Conservation (phyloP, 2,329 filamentous ascomycete genomes). For the Cytospora piceicola region DNA sequence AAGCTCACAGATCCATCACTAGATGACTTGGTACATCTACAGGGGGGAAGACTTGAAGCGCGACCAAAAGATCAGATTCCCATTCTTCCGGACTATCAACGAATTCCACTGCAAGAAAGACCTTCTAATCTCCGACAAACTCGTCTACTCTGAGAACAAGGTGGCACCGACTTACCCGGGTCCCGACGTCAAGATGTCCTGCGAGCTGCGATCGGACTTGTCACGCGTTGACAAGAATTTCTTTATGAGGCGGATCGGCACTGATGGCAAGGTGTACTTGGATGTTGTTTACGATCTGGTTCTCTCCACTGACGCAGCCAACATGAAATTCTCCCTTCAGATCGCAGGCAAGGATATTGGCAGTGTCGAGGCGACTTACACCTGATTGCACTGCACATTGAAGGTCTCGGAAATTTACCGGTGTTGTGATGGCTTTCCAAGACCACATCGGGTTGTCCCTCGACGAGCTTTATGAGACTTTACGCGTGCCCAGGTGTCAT, state of each 20-base stretch:
- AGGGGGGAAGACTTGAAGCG: conserved; percentile 13
- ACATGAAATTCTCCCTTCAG: conserved; percentile 20
- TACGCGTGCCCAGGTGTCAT: too few species aligned
- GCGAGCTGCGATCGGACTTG: neutral
- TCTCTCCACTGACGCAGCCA: neutral
- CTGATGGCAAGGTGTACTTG: neutral
- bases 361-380: conserved; percentile 2
- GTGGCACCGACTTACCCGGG: neutral
- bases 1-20: neutral
- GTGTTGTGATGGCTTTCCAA: neutral
- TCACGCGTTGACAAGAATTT: neutral
- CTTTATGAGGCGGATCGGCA: neutral
- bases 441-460: too few species aligned
- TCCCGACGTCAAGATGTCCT: neutral
- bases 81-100: neutral
- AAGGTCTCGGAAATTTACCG: neutral
- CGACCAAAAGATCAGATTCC: neutral
- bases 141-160: neutral
- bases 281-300: neutral
- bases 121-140: neutral
- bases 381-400: conserved; percentile 2
- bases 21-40: conserved; percentile 14
- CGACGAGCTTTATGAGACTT: too few species aligned
- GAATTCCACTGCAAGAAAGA: rapidly evolving
- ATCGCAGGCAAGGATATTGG: neutral